Base-by-base conservation (phyloP, 805 yeast genomes). In the Metschnikowia lunata region DNA sequence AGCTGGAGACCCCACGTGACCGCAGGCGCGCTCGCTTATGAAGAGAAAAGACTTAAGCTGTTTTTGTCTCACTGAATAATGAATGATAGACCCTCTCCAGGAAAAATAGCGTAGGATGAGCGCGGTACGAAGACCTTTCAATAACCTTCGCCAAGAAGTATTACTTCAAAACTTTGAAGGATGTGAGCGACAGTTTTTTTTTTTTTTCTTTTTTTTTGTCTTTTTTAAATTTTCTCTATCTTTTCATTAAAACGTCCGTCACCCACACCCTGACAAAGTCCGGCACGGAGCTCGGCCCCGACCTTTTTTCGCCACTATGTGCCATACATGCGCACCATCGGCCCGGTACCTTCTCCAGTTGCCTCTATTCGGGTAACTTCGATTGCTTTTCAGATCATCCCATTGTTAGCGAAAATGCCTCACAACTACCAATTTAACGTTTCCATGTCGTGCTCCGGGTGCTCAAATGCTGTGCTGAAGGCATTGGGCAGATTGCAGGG, bases 401-500 rank as follows among this genome's bases (percentile, higher is more conserved):
- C 23, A 18, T 18, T 18, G 23, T 18, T 26, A 34, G 26, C 18
- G 38, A 36, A 32, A 42, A 52, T 52, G 56, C 41, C 56, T 30
- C 56, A 52, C 47, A 42, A 84, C 57, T 88, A 85, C 65, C 85
- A 83, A 54, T 89, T 79, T 63, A 77, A 88, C 49, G 97, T 90
- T 45, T 72, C 82, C 36, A 89, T 89, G 97, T 58, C 86, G 43
- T 90, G 97, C 60, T 76, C 85, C 11, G 88, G 96, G 13, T 91
- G 99, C 66, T 85, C 95, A 18, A 79, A 76, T 46, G 97, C 98
- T 7, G 86, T 91, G 39, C 79, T 81, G 64, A 79, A 86, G 57
- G 97, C 82, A 1, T 75, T 89, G 45, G 74, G 71, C 35, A 80
- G 75, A 52, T 71, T 85, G 36, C 82, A 80, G 36, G 97, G 96